Percentiles rank a stretch among this genome's conserved stretches.
Conservation (phyloP, 2,329 filamentous ascomycete genomes). For the Lecanicillium sp. region DNA sequence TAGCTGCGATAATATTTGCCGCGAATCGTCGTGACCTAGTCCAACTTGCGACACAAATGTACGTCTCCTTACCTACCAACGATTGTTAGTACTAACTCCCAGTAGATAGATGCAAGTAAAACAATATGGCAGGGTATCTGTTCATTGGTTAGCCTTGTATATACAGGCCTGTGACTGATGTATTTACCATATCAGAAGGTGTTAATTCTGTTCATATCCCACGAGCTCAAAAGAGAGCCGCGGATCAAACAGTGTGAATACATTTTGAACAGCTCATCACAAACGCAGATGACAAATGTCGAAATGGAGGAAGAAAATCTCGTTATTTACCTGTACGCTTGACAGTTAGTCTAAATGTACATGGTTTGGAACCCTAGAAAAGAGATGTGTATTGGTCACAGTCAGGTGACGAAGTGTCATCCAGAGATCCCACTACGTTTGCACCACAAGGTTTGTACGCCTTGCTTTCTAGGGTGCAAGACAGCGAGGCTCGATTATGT, state of each 20-base stretch:
- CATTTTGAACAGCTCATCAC: constrained; percentile 41
- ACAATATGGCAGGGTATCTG: no score
- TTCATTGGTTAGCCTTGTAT: no score
- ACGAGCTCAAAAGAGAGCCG: constrained; percentile 24
- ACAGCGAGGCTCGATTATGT: constrained; percentile 52
- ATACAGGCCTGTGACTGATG: constrained; percentile 1
- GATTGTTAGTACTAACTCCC: no score
- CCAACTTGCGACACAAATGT: no score
- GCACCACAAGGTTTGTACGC: constrained; percentile 56
- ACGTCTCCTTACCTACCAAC: no score
- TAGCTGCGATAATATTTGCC: no score
- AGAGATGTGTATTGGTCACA: constrained; percentile 21
- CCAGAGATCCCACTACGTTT: constrained; percentile 46
- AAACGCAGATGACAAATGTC: constrained; percentile 13
- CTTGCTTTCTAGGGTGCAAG: constrained; percentile 44
- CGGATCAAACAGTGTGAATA: constrained; percentile 57
- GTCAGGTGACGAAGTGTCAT: constrained; percentile 62
- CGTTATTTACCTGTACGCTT: constrained; percentile 24
- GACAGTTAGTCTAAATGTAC: constrained; percentile 22
- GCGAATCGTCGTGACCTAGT: no score
- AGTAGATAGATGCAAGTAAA: no score
- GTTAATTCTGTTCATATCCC: constrained; percentile 45
- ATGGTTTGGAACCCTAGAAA: constrained; percentile 18
- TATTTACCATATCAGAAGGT: constrained; percentile 48
- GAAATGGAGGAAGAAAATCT: constrained; percentile 10